phyloP scores from a whole-genome alignment of 2,329 filamentous ascomycete species.

The Fusarium concolor region DNA sequence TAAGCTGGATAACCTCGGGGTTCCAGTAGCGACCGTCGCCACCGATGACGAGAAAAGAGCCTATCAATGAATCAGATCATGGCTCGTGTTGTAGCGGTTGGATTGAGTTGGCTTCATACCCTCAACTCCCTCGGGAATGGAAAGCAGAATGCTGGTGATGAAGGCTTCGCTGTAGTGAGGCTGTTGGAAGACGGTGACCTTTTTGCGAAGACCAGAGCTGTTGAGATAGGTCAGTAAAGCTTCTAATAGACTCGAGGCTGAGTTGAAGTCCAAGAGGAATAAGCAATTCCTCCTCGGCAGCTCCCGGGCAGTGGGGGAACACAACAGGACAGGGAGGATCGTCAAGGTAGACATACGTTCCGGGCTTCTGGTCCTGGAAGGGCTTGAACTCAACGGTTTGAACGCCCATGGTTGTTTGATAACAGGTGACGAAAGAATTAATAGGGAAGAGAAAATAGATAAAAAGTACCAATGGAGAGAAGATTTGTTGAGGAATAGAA shows the following conservation, averaged over 20 bases:
- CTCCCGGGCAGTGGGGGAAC: slow-evolving; percentile 19
- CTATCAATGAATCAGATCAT: slow-evolving; percentile 50
- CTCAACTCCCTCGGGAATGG: slow-evolving; percentile 93
- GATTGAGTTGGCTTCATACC: slow-evolving; percentile 58
- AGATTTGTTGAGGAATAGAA: slow-evolving; percentile 37
- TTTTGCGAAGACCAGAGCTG: slow-evolving; percentile 98
- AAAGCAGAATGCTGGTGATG: slow-evolving; percentile 91
- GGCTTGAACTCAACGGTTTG: slow-evolving; percentile 85
- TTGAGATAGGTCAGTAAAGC: slow-evolving; percentile 24
- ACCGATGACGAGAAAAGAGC: slow-evolving; percentile 91
- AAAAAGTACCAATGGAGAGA: background rate
- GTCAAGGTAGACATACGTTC: slow-evolving; percentile 79
- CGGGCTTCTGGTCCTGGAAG: slow-evolving; percentile 97
- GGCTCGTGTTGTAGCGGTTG: background rate
- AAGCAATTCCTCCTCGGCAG: slow-evolving; percentile 3
- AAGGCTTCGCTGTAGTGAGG: slow-evolving; percentile 97
- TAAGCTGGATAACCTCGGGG: slow-evolving; percentile 94
- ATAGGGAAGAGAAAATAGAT: slow-evolving; percentile 3
- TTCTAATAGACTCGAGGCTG: background rate
- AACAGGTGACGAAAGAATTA: slow-evolving; percentile 10
- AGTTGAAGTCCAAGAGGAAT: background rate
- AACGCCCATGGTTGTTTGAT: slow-evolving; percentile 68
- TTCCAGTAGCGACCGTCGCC: slow-evolving; percentile 98
- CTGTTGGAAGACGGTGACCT: slow-evolving; percentile 97
- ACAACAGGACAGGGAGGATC: slow-evolving; percentile 8